Evolutionary conservation across 2,329 filamentous ascomycete genomes (phyloP), one percentile per base, ranked within the genome.

Genomic region (Arthrobotrys sinensis): DNA sequence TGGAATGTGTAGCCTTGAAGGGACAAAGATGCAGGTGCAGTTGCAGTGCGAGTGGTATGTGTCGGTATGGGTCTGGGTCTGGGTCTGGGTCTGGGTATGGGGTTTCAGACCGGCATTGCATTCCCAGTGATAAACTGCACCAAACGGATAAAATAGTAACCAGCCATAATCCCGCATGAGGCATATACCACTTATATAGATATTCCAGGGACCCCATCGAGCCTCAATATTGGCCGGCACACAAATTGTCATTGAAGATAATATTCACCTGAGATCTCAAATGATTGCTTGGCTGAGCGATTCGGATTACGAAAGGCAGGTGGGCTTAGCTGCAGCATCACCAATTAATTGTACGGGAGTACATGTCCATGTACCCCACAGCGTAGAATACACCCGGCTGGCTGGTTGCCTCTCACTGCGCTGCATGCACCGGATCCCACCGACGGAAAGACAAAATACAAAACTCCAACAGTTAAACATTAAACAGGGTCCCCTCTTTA

Each of bases 131-230:
- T 28, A 28, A 28, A 28, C 24, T 4, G 24, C 46, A 21, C 21
- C 55, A 36, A 66, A 34, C 55, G 67, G 67, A 71, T 71, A 71
- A 71, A 71, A 3, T 14, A 19, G 19, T 14, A 28, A 10, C 7
- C 6, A 50, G 40, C 4, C 38, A 40, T 55, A 66, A 73, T 73
- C 70, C 70, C 70, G 70, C 50, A 73, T 73, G 70, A 73, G 70
- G 70, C 50, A 73, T 73, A 73, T 72, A 62, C 28, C 4, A 32
- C 7, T 7, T 57, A 38, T 40, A 40, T 57, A 57, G 10, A 10
- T 12, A 60, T 3, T 7, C n/a, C 2, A 7, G 14, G 4, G 21
- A 57, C 32, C 12, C 6, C 40, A 24, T 16, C 19, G 10, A 6
- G 40, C 1, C 28, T 36, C 3, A 19, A 12, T 7, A 36, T 52